Percentiles rank a stretch among this genome's conserved stretches.
Evolutionary conservation across 768 basidiomycete genomes (phyloP).

Genomic region (Kwoniella europaea): DNA sequence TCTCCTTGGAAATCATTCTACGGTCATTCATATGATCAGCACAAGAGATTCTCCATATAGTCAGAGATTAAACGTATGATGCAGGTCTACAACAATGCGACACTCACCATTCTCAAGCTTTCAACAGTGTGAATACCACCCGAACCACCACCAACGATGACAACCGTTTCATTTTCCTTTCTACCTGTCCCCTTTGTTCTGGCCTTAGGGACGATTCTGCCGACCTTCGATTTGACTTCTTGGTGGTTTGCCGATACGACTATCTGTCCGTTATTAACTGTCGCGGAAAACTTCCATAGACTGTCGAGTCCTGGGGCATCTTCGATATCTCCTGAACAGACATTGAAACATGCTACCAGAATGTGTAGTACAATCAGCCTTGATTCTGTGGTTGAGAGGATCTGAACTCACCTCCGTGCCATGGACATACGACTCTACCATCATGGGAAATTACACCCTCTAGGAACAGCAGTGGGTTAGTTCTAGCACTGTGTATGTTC

Average conservation of each 20-base stretch:
- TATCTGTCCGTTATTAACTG: conserved; percentile 71
- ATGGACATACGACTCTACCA: conserved; percentile 81
- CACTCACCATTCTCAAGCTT: conserved; percentile 75
- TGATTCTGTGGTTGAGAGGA: no score
- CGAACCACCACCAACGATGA: conserved; percentile 85
- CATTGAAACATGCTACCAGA: conserved; percentile 92
- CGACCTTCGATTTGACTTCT: conserved; percentile 71
- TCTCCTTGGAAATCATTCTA: conserved; percentile 78
- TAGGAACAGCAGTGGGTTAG: conserved; percentile 64
- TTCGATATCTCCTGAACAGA: conserved; percentile 69
- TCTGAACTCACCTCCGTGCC: conserved; percentile 87
- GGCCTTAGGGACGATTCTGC: conserved; percentile 63
- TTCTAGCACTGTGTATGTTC: background rate
- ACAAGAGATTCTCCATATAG: no score
- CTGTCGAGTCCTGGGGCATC: conserved; percentile 84
- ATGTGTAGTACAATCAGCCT: no score
- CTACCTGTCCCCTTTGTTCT: conserved; percentile 58
- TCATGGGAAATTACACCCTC: conserved; percentile 78
- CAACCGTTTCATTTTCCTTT: conserved; percentile 65
- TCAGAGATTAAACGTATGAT: background rate
- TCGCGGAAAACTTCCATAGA: conserved; percentile 76
- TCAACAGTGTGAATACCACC: conserved; percentile 78
- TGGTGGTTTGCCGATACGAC: conserved; percentile 72
- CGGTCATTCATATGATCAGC: background rate
- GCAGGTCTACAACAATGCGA: background rate